Conservation (phyloP, 768 basidiomycete species). For the Fomitopsis pulvina region DNA sequence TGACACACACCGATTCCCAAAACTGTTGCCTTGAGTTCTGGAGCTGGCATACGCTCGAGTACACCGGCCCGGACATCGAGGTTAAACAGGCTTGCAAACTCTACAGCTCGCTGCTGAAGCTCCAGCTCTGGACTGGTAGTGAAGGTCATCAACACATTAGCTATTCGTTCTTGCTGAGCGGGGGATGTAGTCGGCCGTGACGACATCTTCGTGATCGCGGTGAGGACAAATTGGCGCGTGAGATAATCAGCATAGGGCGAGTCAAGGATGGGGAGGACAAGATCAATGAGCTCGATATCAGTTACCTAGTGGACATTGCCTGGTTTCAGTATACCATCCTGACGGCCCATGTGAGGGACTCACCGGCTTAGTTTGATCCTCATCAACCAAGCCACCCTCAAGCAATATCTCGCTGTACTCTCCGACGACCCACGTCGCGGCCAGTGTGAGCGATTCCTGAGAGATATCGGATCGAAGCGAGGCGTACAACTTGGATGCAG, state of each 20-base stretch:
- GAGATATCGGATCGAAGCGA: conserved; percentile 89
- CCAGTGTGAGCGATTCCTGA: conserved; percentile 91
- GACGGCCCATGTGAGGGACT: too few species aligned
- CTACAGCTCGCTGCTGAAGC: conserved; percentile 92
- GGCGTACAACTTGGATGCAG: conserved; percentile 83
- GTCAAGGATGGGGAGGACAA: conserved; percentile 79
- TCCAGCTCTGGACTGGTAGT: conserved; percentile 90
- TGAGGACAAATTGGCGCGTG: conserved; percentile 87
- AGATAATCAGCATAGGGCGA: conserved; percentile 93
- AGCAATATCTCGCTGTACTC: conserved; percentile 92
- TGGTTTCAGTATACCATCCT: too few species aligned
- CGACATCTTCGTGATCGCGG: conserved; percentile 85
- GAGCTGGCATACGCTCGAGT: conserved; percentile 97
- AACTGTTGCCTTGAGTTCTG: conserved; percentile 95
- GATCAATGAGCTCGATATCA: conserved; percentile 80
- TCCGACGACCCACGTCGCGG: conserved; percentile 92
- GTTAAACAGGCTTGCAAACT: conserved; percentile 83
- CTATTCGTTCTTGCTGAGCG: conserved; percentile 72
- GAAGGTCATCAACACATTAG: conserved; percentile 70
- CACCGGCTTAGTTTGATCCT: conserved; percentile 66
- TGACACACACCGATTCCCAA: conserved; percentile 74
- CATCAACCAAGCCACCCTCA: conserved; percentile 76
- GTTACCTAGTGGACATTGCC: too few species aligned
- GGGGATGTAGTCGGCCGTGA: conserved; percentile 64
- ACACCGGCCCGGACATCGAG: conserved; percentile 78